These are phyloP conservation scores for Syncephalastrum sp. DNA, from an alignment of 371 early-diverging fungal species.

Conservation along the genomic window DNA sequence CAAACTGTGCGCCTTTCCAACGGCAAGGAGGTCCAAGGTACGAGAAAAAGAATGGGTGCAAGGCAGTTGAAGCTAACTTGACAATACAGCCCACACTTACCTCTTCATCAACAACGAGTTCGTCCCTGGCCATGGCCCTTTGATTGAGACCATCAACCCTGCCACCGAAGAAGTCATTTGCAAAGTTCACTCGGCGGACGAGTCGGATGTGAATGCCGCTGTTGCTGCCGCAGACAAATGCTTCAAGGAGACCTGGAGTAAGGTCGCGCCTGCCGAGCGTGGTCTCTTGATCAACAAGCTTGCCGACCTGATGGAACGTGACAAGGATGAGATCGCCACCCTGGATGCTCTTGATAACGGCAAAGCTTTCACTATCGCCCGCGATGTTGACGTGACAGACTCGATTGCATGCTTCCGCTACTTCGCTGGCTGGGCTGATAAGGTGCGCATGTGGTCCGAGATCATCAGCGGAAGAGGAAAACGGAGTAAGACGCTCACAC, in stretches of 20 bases:
- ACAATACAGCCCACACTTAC: conserved; percentile 37
- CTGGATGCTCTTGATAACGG: conserved; percentile 87
- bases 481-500: background rate
- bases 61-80: background rate
- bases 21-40: conserved; percentile 22
- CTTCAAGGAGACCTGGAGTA: conserved; percentile 67
- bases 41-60: background rate
- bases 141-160: conserved; percentile 65
- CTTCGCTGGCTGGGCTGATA: conserved; percentile 73
- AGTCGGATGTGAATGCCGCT: conserved; percentile 74
- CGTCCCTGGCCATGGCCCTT: conserved; percentile 60
- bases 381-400: conserved; percentile 63
- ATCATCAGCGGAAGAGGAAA: too few species aligned
- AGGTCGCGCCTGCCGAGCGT: conserved; percentile 54
- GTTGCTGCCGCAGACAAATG: conserved; percentile 72
- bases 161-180: conserved; percentile 73
- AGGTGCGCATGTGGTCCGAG: background rate
- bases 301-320: conserved; percentile 73
- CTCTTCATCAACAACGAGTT: conserved; percentile 79
- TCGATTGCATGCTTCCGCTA: conserved; percentile 72
- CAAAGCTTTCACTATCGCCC: conserved; percentile 70
- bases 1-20: conserved; percentile 24
- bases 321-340: conserved; percentile 69
- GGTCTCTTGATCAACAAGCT: conserved; percentile 52
- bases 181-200: conserved; percentile 67